Evolutionary conservation across 1,284 basidiomycete genomes (phyloP), one percentile per base, ranked within the genome.

Genomic region (Spongispora temasekensis): DNA sequence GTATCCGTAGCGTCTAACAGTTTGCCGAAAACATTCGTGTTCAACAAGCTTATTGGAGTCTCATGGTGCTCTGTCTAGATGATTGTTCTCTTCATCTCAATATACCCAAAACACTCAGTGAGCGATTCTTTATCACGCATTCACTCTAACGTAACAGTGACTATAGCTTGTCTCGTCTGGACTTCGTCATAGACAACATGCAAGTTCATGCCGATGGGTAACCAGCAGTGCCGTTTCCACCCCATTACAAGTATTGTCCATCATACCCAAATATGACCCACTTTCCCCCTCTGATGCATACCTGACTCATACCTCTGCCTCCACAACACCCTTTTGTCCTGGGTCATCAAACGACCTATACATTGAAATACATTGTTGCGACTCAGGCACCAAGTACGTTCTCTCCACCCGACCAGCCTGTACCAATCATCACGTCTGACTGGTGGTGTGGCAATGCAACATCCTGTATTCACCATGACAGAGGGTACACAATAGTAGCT

Each of bases 1-100:
- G 1, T 93, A 90, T 67, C 81, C 98, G 27, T 95, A 91, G 10
- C 79, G 98, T 27, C 90, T 94, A 3, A 92, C 92, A 7, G 37
- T 40, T 19, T 12, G 37, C 81, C 98, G 58, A 93, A 93, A 67
- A 75, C 84, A 2, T 78, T 84, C 13, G 93, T 92, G 0, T 98
- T 95, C 82, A 85, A 87, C 32, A 34, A 34, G 56, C 78, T 94
- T 5, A 79, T 98, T 23, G 89, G 92, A 86, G 88, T 32, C 75
- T 96, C 1, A 81, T 89, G n/a, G 93, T 91, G 0, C 72, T 97
- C n/a, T 84, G 90, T 9, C 74, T 97, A 64, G 95, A 97, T 68
- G 93, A 94, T 58, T 96, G 94, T 69, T 78, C 80, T 3, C 76
- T 97, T 37, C 83, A 88, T 23, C 86, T 90, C 0, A 83, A 83